Evolutionary conservation across 1,284 basidiomycete species (phyloP), one percentile per base, ranked within the genome.

Genomic region (Agroathelia rolfsii): DNA sequence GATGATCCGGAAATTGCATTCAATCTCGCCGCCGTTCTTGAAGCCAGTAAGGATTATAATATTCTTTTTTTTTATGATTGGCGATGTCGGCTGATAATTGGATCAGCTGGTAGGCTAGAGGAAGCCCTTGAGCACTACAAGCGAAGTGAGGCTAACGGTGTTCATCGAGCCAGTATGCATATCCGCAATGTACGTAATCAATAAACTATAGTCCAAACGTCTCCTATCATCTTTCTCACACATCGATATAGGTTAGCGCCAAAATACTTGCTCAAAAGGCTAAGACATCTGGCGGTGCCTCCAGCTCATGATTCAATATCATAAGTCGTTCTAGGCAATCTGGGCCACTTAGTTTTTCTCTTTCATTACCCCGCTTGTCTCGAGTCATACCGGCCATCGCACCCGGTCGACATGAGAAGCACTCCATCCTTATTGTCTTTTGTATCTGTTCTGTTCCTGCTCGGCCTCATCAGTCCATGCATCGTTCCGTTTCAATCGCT

Each of bases 1-100:
- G 83, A 92, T 51, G 92, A 95, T 63, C 78, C 88, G 48, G 92
- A 96, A 58, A 90, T 94, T 51, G 82, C 87, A 19, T 95, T 92
- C 68, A 95, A 93, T 61, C 71, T 93, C 34, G 92, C 84, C 17
- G 87, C 86, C 15, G 86, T 92, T 45, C 66, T 92, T 35, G 87
- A 92, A 73, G 87, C 88, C 33, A 77, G 87, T 83, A 46, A 48
- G 75, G 44, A 35, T 33, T 34, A 37, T 46, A 20, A 17, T 20
- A 20, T 50, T 40, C 33, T 34, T 41, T 30, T 42, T 47, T 41
- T 41, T 49, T 51, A 47, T 56, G 56, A 45, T 54, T 47, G 43
- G 41, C 45, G 46, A 41, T 43, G 40, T 49, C 40, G 47, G 47
- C 46, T 52, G 38, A 55, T 44, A 37, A 37, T 40, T 41, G 35